Evolutionary conservation across 164 flowering plant genomes (phyloP), one percentile per base, ranked within the genome.

Genomic region (Cinnamomum micranthum): DNA sequence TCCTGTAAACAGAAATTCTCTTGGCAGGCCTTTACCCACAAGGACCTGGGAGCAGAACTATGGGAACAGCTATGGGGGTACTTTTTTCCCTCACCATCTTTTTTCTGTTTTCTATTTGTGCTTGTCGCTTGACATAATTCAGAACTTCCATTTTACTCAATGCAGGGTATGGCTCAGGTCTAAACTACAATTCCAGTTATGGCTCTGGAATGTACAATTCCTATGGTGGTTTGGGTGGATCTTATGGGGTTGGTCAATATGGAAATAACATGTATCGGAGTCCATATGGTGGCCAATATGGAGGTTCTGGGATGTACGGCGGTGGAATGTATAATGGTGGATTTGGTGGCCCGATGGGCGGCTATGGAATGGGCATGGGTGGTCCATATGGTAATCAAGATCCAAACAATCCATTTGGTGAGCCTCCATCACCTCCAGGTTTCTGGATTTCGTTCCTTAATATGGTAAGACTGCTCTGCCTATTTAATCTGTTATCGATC

Each of bases 31-130:
- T 70, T 80, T 91, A 19, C 98, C 99, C 3, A 6, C 93, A n/a
- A 89, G 97, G 82, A 97, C 98, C 41, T 95, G 97, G 98, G 93
- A 93, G 82, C 92, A 86, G 76, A 89, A 81, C 47, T 81, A 85
- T 74, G 90, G 91, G 62, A 84, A 68, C 77, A 86, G 70, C 64
- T 83, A 82, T 71, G 95, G 96, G 82, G 76, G 76, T 74, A 35
- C 22, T 33, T 13, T 67, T 25, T 41, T 47, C 4, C 69, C 6
- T 41, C 11, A 19, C 69, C 17, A 6, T 67, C 41, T 66, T 6
- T 17, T 66, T 67, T 67, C 19, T 13, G 2, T 12, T 24, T 22
- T 2, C 69, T 5, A 14, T 35, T 67, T 67, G n/a, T 67, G 35
- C 24, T 33, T 15, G 20, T 17, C 7, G 35, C 24, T 33, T 15